These are phyloP conservation scores for Starmerella stigmatis DNA, from an alignment of 805 yeast species.

Conservation along the genomic window DNA sequence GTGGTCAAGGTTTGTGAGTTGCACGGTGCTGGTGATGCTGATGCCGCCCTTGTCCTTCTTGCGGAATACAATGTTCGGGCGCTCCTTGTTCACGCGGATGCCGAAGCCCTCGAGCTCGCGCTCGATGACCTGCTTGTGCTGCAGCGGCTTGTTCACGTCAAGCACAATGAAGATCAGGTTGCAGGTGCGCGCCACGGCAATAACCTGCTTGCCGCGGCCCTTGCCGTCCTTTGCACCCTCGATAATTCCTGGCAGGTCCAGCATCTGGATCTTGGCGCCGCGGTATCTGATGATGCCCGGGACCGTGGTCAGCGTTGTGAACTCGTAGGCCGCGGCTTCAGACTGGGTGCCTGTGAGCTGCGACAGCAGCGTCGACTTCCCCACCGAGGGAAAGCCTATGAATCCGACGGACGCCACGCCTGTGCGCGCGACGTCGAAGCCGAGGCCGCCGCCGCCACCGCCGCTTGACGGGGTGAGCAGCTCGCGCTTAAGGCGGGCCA, in stretches of 20 bases:
- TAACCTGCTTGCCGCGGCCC: conserved; percentile 97
- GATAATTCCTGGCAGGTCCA: conserved; percentile 93
- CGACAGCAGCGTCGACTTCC: conserved; percentile 61
- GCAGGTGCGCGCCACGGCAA: conserved; percentile 98
- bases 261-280: conserved; percentile 97
- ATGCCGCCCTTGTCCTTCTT: conserved; percentile 95
- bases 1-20: conserved; percentile 78
- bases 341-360: conserved; percentile 92
- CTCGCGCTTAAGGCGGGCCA: conserved; percentile 91
- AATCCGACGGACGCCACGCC: conserved; percentile 97
- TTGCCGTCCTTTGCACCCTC: conserved; percentile 97
- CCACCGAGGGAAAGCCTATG: conserved; percentile 97
- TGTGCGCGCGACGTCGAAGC: conserved; percentile 97
- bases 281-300: conserved; percentile 93
- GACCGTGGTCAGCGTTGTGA: conserved; percentile 93
- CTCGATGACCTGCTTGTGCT: conserved; percentile 88
- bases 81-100: conserved; percentile 78
- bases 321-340: conserved; percentile 95
- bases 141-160: conserved; percentile 92
- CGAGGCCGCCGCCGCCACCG: conserved; percentile 88
- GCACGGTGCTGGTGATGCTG: conserved; percentile 85
- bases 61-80: conserved; percentile 85
- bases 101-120: conserved; percentile 96
- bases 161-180: conserved; percentile 84
- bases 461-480: conserved; percentile 60